Evolutionary conservation across 2,329 filamentous ascomycete genomes (phyloP).

Genomic region (Aaosphaeria pasadenensis): DNA sequence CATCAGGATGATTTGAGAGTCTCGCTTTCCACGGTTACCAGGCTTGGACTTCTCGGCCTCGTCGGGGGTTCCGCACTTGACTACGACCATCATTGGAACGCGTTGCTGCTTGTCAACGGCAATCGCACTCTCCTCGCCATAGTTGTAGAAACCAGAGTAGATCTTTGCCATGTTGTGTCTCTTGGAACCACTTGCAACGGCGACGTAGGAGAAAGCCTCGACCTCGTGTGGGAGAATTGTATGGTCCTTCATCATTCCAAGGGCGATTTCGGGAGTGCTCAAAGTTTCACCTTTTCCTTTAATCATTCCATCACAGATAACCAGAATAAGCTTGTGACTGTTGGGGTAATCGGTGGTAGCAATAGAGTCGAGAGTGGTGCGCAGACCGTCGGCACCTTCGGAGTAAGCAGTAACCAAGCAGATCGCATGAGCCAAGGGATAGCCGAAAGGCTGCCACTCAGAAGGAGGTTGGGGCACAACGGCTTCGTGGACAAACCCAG

Average conservation of each 20-base stretch:
- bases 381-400: slow-evolving; percentile 87
- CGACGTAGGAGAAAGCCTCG: slow-evolving; percentile 89
- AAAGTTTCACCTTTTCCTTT: slow-evolving; percentile 87
- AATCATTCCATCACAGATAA: slow-evolving; percentile 96
- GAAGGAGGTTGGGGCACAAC: slow-evolving; percentile 95
- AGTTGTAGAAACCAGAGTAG: slow-evolving; percentile 97
- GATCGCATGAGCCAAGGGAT: slow-evolving; percentile 87
- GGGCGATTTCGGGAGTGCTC: slow-evolving; percentile 84
- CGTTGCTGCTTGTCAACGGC: slow-evolving; percentile 87
- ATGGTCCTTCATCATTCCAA: slow-evolving; percentile 94
- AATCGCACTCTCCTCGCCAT: slow-evolving; percentile 76
- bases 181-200: slow-evolving; percentile 91
- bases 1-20: slow-evolving; percentile 99
- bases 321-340: slow-evolving; percentile 95
- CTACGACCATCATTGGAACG: slow-evolving; percentile 94
- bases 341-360: slow-evolving; percentile 98
- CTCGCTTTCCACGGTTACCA: slow-evolving; percentile 95
- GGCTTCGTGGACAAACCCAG: slow-evolving; percentile 93
- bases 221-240: slow-evolving; percentile 78
- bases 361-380: slow-evolving; percentile 92
- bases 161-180: slow-evolving; percentile 99
- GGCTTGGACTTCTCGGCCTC: slow-evolving; percentile 81
- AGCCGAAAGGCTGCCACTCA: slow-evolving; percentile 97
- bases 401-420: slow-evolving; percentile 97
- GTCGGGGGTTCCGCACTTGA: slow-evolving; percentile 92